These are phyloP conservation scores for Coniochaeta prunicola DNA, from an alignment of 2,329 filamentous ascomycete species.

Conservation along the genomic window DNA sequence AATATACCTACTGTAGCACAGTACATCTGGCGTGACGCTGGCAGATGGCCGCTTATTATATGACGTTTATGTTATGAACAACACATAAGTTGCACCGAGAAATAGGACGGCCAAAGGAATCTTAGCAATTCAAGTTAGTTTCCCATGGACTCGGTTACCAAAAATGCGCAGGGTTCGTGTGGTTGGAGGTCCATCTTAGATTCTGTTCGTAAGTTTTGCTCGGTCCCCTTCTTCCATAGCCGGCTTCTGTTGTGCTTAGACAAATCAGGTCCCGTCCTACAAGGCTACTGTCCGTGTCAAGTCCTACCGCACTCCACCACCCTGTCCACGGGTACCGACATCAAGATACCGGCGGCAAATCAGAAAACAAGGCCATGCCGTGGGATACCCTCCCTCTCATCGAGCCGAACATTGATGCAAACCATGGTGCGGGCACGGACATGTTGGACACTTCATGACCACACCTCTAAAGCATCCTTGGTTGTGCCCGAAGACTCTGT, in stretches of 20 bases:
- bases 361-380: neutral
- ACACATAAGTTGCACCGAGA: too few species aligned
- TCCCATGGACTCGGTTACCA: too few species aligned
- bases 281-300: neutral
- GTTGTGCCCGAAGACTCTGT: too few species aligned
- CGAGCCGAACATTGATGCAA: neutral
- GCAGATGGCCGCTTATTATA: too few species aligned
- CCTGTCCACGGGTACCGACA: neutral
- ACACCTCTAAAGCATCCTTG: too few species aligned
- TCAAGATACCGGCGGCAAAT: neutral
- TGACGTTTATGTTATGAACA: too few species aligned
- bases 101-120: too few species aligned
- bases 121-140: too few species aligned
- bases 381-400: neutral
- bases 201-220: neutral
- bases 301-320: neutral
- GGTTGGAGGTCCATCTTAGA: neutral
- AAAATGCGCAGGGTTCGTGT: too few species aligned
- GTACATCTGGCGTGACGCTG: too few species aligned
- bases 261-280: neutral
- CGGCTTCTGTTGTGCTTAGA: neutral
- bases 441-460: neutral
- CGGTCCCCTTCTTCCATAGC: neutral
- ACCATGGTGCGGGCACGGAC: neutral
- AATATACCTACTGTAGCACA: too few species aligned